Conservation (phyloP, 441 rosid genomes). For the Erodium trifolium region DNA sequence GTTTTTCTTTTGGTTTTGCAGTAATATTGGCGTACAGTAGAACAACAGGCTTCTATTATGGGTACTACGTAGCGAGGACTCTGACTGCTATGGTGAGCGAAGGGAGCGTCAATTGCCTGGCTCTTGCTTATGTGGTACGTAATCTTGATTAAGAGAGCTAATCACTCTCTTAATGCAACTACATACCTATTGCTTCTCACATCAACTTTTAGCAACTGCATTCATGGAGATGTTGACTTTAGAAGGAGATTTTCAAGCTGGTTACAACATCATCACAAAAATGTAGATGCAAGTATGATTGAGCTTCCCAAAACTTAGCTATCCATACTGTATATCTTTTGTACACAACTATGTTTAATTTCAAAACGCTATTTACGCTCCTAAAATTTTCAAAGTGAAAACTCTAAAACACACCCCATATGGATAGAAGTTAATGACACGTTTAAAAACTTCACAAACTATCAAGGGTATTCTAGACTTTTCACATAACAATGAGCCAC, state of each 20-base stretch:
- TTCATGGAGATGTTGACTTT: background rate
- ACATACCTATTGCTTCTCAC: background rate
- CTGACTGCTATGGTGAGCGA: conserved; percentile 57
- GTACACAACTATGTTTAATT: too few relatives aligned
- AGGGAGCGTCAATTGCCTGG: conserved; percentile 58
- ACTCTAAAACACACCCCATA: too few relatives aligned
- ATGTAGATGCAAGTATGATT: too few relatives aligned
- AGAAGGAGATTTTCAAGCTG: background rate
- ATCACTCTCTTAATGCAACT: background rate
- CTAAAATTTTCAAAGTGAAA: too few relatives aligned
- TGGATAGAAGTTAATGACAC: too few relatives aligned
- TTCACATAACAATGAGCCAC: too few relatives aligned
- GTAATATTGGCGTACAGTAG: conserved; percentile 67
- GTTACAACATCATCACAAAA: too few relatives aligned
- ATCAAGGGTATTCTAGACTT: too few relatives aligned
- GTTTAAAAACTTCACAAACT: too few relatives aligned
- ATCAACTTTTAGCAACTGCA: background rate
- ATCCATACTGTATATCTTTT: too few relatives aligned
- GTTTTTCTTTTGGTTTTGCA: conserved; percentile 22
- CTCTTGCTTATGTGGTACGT: conserved; percentile 78
- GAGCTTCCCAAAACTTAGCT: too few relatives aligned
- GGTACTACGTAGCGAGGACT: conserved; percentile 46
- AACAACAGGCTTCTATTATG: conserved; percentile 52
- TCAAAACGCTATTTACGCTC: too few relatives aligned
- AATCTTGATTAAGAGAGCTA: background rate